Conservation (phyloP, 164 flowering plant genomes). For the Chloranthus sessilifolius region DNA sequence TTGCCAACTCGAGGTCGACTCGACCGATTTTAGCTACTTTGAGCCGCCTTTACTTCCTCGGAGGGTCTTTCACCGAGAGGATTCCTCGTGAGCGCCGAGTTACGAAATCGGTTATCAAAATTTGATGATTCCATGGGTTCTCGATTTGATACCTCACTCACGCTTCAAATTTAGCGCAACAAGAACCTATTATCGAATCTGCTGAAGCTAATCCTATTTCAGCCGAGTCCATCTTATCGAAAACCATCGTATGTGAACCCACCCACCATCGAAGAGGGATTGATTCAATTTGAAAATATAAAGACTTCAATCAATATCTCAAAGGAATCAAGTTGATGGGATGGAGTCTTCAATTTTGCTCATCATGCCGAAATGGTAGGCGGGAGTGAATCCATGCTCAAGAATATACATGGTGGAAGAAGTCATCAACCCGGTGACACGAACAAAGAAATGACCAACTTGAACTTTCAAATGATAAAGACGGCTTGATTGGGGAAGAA, state of each 20-base stretch:
- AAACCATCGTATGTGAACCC: slow-evolving; percentile 24
- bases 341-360: no score
- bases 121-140: no score
- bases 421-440: no score
- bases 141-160: neutral
- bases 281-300: slow-evolving; percentile 28
- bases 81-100: neutral
- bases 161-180: neutral
- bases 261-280: slow-evolving; percentile 32
- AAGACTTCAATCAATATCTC: slow-evolving; percentile 23
- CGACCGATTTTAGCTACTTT: neutral
- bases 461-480: no score
- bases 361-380: no score
- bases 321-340: slow-evolving; percentile 14
- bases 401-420: slow-evolving; percentile 1
- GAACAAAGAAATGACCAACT: no score
- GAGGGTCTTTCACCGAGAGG: neutral
- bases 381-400: slow-evolving; percentile 2
- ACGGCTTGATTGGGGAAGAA: no score
- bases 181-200: neutral
- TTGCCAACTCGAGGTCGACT: neutral
- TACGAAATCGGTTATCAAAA: no score
- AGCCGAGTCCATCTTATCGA: neutral
- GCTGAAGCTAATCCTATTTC: neutral
- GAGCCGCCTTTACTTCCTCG: neutral